Evolutionary conservation across 352 stramenopile genomes (phyloP), one percentile per base, ranked within the genome.

Genomic region (Pythium periplocum): DNA sequence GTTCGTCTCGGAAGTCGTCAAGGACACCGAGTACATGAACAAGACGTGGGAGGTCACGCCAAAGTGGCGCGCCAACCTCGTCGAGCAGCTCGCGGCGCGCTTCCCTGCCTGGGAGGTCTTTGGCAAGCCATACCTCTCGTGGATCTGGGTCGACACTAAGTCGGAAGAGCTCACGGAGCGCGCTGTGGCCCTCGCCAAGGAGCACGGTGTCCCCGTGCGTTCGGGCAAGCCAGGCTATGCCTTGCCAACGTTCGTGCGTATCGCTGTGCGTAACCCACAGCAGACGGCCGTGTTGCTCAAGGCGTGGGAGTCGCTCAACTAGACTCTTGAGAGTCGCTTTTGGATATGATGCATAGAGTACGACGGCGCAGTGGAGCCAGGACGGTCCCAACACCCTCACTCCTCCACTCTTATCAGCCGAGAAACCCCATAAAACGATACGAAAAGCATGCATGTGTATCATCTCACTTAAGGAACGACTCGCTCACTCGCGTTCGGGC

Each of bases 81-180:
- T 88, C 3, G 61, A 70, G 11, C 54, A 77, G 61, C 67, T 93
- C 8, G 52, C 66, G 35, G 53, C 63, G 62, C 71, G 74, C 37
- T 93, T 93, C 62, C 82, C 79, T 7, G 60, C 67, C 46, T 93
- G 82, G 82, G 61, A 83, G 51, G 68, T 79, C 48, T 75, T 78
- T 59, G 82, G 82, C 59, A 75, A 88, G 58, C 48, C 66, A 10
- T 93, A 79, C 68, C 58, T 96, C 47, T 95, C 83, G 17, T 96
- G 87, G 87, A 72, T 96, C 57, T 96, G 87, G 87, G 60, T 96
- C 44, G 80, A 96, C 63, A 95, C 85, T 45, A 86, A 90, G 66
- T 83, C 71, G 33, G 73, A 59, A 6, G 62, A 57, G 7, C 70
- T 71, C 48, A 71, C 62, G 32, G 71, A 84, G 58, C 59, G 78